Evolutionary conservation across 805 yeast species (phyloP), one percentile per base, ranked within the genome.

Genomic region (Candida hungchunana): DNA sequence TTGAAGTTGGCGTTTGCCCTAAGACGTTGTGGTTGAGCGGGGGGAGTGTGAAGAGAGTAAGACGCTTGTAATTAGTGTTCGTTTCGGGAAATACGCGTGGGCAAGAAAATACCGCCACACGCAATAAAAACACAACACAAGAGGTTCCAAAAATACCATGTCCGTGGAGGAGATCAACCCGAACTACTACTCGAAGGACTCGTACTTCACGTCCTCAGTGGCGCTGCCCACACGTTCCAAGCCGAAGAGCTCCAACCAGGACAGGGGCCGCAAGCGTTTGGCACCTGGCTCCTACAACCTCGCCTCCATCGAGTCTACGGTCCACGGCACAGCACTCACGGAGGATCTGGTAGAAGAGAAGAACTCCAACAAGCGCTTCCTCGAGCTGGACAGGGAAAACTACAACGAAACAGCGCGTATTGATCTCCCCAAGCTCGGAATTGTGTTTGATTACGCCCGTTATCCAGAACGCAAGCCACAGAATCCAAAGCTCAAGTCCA

Each of bases 351-450:
- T 47, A 6, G 69, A 61, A 32, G 55, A 59, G 43, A 62, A 59
- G 43, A 59, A 58, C 31, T 62, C 66, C 2, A 48, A 50, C 12
- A 64, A 62, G 39, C 45, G 74, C 30, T 63, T 66, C 34, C 59
- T 55, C 2, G 73, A 68, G 39, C 47, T 69, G 15, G 67, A 64
- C 36, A 46, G 63, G 18, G 74, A 69, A 48, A 67, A 68, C 40
- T 69, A 65, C 43, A 66, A 59, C 44, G 72, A 67, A n/a, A 44
- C 23, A 18, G 37, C 50, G 0, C 55, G 58, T 31, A 51, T 66
- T 15, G 74, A 68, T 16, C 46, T 68, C 12, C 73, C 73, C 1
- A 54, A 54, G 29, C 27, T 36, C 4, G 58, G 58, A 2, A 26
- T 55, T 13, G 36, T 39, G 16, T 55, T 53, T 31, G 46, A 66